phyloP scores from a whole-genome alignment of 2,329 filamentous ascomycete species.

The Xylariaceae sp. region DNA sequence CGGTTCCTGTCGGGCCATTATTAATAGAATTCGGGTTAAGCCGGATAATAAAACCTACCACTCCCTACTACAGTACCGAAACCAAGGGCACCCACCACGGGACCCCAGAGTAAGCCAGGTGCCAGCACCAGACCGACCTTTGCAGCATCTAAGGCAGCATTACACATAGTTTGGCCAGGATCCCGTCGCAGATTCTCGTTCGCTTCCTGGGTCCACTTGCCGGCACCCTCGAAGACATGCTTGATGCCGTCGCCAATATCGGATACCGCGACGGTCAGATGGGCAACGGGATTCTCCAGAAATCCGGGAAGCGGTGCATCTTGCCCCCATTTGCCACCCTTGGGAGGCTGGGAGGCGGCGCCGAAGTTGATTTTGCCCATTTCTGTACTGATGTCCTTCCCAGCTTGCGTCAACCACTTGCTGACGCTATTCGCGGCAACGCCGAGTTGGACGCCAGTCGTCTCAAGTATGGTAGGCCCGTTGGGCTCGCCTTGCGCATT shows the following conservation, averaged over 20 bases:
- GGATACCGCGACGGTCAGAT: background rate
- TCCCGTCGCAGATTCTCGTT: background rate
- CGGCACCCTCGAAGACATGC: background rate
- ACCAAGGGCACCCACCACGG: background rate
- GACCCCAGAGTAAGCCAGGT: background rate
- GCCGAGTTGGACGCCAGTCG: too few species aligned
- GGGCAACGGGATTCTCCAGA: background rate
- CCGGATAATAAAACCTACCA: background rate
- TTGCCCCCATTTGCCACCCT: background rate
- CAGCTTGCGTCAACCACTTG: background rate
- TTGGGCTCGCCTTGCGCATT: background rate
- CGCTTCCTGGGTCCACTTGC: background rate
- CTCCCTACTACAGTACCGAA: background rate
- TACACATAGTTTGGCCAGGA: background rate
- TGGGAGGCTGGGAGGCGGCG: background rate
- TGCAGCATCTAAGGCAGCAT: background rate
- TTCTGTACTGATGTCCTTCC: background rate
- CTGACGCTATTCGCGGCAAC: background rate
- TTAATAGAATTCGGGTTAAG: background rate
- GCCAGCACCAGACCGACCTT: background rate
- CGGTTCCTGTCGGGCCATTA: background rate
- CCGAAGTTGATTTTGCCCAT: background rate
- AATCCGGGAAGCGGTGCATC: background rate
- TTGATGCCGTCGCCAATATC: background rate
- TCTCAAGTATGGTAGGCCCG: background rate